Percentiles rank a stretch among this genome's conserved stretches.
Conservation (phyloP, 805 yeast species). For the Wickerhamiella azyma region DNA sequence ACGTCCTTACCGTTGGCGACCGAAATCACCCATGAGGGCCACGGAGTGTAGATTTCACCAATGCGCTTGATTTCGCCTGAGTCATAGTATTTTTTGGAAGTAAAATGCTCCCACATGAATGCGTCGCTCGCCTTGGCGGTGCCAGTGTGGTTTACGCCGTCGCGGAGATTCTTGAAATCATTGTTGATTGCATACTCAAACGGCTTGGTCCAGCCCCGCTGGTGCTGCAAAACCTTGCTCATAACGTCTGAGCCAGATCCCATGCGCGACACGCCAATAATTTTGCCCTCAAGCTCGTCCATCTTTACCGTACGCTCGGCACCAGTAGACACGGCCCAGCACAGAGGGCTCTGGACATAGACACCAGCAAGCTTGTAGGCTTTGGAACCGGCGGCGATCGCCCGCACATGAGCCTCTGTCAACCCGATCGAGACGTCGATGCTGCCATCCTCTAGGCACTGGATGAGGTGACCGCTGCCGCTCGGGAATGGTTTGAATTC, state of each 20-base stretch:
- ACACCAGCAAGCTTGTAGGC: slow-evolving; percentile 61
- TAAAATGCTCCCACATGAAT: slow-evolving; percentile 93
- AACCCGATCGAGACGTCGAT: slow-evolving; percentile 72
- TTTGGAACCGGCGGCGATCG: slow-evolving; percentile 56
- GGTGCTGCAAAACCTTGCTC: slow-evolving; percentile 70
- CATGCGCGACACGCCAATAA: slow-evolving; percentile 69
- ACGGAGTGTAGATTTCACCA: slow-evolving; percentile 86
- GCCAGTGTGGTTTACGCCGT: slow-evolving; percentile 51
- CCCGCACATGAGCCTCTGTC: slow-evolving; percentile 83
- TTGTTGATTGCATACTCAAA: slow-evolving; percentile 43
- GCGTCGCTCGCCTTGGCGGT: slow-evolving; percentile 49
- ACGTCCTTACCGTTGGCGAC: slow-evolving; percentile 25
- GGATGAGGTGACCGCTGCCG: slow-evolving; percentile 80
- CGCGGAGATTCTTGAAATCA: slow-evolving; percentile 64
- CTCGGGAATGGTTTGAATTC: slow-evolving; percentile 59
- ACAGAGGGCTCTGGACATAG: slow-evolving; percentile 72
- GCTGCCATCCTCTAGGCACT: slow-evolving; percentile 45
- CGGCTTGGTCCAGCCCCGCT: slow-evolving; percentile 34
- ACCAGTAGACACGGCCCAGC: slow-evolving; percentile 87
- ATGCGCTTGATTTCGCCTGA: slow-evolving; percentile 62
- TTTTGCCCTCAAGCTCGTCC: slow-evolving; percentile 41
- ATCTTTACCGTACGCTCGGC: slow-evolving; percentile 36
- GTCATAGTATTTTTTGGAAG: slow-evolving; percentile 76
- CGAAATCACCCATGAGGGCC: slow-evolving; percentile 89
- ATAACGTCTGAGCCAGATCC: slow-evolving; percentile 88